A percentile compares a stretch with the other conserved stretches of the same genome.
Conservation (phyloP, 768 basidiomycete species). For the Tulasnella sp. region DNA sequence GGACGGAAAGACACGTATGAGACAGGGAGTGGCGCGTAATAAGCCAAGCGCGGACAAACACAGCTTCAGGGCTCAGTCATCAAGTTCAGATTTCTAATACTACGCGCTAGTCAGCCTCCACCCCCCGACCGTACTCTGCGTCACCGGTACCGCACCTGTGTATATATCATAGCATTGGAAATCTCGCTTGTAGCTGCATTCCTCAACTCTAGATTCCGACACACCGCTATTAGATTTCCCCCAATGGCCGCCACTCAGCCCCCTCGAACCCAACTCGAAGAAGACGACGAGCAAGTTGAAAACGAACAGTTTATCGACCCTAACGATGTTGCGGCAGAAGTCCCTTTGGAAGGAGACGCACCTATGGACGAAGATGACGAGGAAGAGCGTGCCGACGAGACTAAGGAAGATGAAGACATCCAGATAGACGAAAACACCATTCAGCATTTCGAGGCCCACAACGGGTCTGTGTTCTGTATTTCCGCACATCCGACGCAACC, state of each 20-base stretch:
- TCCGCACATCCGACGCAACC: conserved; percentile 75
- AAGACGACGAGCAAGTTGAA: conserved; percentile 37
- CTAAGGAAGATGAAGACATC: conserved; percentile 30
- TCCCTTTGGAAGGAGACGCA: conserved; percentile 51
- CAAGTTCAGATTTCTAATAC: conserved; percentile 6
- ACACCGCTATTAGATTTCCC: not conserved
- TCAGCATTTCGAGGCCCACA: conserved; percentile 65
- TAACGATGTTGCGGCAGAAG: conserved; percentile 63
- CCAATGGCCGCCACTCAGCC: conserved; percentile 24
- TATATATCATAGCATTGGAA: not conserved
- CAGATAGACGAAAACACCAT: conserved; percentile 61
- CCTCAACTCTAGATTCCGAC: not conserved
- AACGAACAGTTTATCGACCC: conserved; percentile 43
- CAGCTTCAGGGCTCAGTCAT: not conserved
- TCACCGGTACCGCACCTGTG: not conserved
- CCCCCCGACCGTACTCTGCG: not conserved
- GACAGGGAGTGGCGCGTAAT: not conserved
- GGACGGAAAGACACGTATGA: conserved; percentile 21
- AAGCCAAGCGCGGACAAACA: conserved; percentile 8
- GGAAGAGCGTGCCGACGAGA: conserved; percentile 39
- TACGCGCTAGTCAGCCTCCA: conserved; percentile 12
- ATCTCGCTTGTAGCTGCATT: not conserved
- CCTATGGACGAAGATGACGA: conserved; percentile 59
- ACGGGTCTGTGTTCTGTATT: conserved; percentile 76
- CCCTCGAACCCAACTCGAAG: conserved; percentile 31